Evolutionary conservation across 306 rosid species (phyloP).

Genomic region (Argentina anserina): DNA sequence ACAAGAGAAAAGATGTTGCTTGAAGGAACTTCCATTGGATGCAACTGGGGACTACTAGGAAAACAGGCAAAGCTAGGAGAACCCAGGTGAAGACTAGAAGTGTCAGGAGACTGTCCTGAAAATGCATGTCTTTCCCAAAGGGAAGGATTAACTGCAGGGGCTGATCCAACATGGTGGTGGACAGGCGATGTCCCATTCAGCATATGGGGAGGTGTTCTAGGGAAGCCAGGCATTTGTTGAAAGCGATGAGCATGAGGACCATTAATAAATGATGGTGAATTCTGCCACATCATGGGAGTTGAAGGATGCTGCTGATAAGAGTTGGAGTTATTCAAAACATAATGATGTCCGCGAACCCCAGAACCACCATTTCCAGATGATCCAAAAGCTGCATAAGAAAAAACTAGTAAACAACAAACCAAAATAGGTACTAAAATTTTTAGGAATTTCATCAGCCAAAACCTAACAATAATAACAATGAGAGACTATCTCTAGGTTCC

Average conservation of each 20-base stretch:
- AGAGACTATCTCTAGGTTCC: neutral
- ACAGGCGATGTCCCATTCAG: slow-evolving; percentile 48
- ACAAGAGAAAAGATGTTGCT: slow-evolving; percentile 59
- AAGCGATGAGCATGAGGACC: slow-evolving; percentile 49
- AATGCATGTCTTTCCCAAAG: slow-evolving; percentile 69
- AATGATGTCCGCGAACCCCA: slow-evolving; percentile 57
- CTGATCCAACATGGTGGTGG: slow-evolving; percentile 74
- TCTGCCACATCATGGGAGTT: slow-evolving; percentile 54
- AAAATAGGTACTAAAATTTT: neutral
- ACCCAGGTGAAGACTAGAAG: slow-evolving; percentile 57
- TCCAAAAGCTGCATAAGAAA: slow-evolving; percentile 35
- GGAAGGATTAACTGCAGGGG: slow-evolving; percentile 69
- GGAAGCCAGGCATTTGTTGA: slow-evolving; percentile 59
- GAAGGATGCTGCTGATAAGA: slow-evolving; percentile 65
- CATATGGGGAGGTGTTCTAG: slow-evolving; percentile 53
- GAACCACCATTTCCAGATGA: slow-evolving; percentile 52
- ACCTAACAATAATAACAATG: neutral
- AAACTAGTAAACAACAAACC: slow-evolving; percentile 15
- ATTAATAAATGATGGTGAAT: slow-evolving; percentile 59
- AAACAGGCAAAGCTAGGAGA: slow-evolving; percentile 67
- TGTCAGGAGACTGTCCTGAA: slow-evolving; percentile 67
- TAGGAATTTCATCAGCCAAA: neutral
- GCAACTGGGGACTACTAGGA: slow-evolving; percentile 63
- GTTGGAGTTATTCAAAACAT: slow-evolving; percentile 56
- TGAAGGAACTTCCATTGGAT: slow-evolving; percentile 48